phyloP scores from a whole-genome alignment of 805 yeast genomes.

The Isabelozyma gotoi region DNA sequence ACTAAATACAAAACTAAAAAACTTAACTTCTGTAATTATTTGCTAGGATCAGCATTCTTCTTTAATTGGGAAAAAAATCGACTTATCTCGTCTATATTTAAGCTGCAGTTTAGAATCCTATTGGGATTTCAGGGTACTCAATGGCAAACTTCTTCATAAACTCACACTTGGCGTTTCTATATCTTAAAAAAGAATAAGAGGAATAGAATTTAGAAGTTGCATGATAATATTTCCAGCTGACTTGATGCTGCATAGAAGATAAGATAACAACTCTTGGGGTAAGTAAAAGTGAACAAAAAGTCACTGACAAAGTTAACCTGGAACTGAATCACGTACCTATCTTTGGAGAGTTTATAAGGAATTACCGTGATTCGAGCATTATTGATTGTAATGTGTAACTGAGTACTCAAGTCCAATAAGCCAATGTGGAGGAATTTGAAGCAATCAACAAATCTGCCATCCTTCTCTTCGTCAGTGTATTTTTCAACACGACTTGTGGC shows the following conservation, averaged over 20 bases:
- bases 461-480: slow-evolving; percentile 8
- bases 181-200: slow-evolving; percentile 30
- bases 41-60: too few species aligned
- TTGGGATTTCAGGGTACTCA: slow-evolving; percentile 28
- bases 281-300: slow-evolving; percentile 28
- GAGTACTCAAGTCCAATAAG: slow-evolving; percentile 37
- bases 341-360: slow-evolving; percentile 34
- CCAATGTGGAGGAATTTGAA: slow-evolving; percentile 56
- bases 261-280: slow-evolving; percentile 31
- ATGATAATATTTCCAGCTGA: slow-evolving; percentile 19
- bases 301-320: slow-evolving; percentile 40
- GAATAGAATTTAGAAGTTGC: slow-evolving; percentile 22
- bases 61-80: too few species aligned
- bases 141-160: slow-evolving; percentile 24
- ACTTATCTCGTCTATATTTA: too few species aligned
- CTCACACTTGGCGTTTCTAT: slow-evolving; percentile 35
- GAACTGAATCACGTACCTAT: slow-evolving; percentile 39
- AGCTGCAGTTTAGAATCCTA: too few species aligned
- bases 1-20: too few species aligned
- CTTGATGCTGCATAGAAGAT: slow-evolving; percentile 33
- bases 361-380: slow-evolving; percentile 44
- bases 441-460: slow-evolving; percentile 43
- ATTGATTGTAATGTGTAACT: slow-evolving; percentile 33
- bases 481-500: slow-evolving; percentile 21
- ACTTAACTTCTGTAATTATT: too few species aligned